Percentiles rank a stretch among this genome's conserved stretches.
These are phyloP conservation scores for Echinosophora koreensis DNA, from an alignment of 306 rosid species.

Conservation along the genomic window DNA sequence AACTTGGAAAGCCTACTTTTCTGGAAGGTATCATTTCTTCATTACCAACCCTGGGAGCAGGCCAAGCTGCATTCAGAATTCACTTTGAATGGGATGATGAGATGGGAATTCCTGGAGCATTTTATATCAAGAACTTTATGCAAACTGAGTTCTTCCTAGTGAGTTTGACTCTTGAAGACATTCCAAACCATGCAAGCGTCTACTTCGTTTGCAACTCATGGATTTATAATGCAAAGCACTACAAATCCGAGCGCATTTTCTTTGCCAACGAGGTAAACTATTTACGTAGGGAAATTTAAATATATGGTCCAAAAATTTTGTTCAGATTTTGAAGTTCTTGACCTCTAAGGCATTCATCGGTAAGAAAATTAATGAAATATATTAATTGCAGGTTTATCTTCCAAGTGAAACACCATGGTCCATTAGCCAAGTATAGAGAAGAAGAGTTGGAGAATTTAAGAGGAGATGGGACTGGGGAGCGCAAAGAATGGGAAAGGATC, in stretches of 20 bases:
- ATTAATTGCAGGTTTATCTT: slow-evolving; percentile 66
- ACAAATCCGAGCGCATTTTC: slow-evolving; percentile 41
- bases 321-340: neutral
- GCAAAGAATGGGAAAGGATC: slow-evolving; percentile 70
- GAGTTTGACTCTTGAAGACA: slow-evolving; percentile 48
- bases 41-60: slow-evolving; percentile 55
- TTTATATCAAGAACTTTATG: slow-evolving; percentile 38
- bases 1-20: slow-evolving; percentile 62
- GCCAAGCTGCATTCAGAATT: slow-evolving; percentile 40
- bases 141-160: slow-evolving; percentile 46
- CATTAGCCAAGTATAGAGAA: slow-evolving; percentile 62
- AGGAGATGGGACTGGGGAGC: slow-evolving; percentile 80
- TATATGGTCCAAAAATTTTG: neutral
- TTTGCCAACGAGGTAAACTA: slow-evolving; percentile 40
- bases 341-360: neutral
- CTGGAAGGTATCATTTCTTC: slow-evolving; percentile 70
- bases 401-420: slow-evolving; percentile 80
- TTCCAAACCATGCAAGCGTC: slow-evolving; percentile 47
- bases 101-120: slow-evolving; percentile 49
- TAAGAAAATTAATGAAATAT: neutral
- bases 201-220: slow-evolving; percentile 52
- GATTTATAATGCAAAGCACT: slow-evolving; percentile 41
- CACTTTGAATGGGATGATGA: slow-evolving; percentile 50
- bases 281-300: neutral
- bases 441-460: slow-evolving; percentile 66